These are phyloP conservation scores for Phoenix roebelenii DNA, from an alignment of 176 grass and related monocot species.

Conservation along the genomic window DNA sequence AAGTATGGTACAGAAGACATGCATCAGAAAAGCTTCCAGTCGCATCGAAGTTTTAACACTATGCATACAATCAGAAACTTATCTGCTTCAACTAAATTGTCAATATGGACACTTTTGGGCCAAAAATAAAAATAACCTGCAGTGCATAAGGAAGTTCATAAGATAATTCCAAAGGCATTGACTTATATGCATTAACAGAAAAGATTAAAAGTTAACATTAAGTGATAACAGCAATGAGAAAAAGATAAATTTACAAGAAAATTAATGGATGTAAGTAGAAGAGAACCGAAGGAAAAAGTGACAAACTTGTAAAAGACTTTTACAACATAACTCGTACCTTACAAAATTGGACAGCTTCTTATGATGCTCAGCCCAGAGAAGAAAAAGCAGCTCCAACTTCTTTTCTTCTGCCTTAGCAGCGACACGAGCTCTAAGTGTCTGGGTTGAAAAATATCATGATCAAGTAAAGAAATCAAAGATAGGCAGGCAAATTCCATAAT, in stretches of 20 bases:
- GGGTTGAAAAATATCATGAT: slow-evolving; percentile 9
- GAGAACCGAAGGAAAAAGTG: no score
- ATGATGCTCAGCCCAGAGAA: slow-evolving; percentile 93
- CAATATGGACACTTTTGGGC: slow-evolving; percentile 97
- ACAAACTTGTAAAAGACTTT: no score
- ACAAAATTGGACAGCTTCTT: slow-evolving; percentile 96
- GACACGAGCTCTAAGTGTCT: slow-evolving; percentile 83
- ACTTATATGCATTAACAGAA: not conserved
- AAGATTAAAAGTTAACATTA: not conserved
- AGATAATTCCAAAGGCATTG: no score
- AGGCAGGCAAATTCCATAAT: no score
- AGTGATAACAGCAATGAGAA: no score
- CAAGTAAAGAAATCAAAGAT: no score
- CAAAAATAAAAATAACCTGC: slow-evolving; percentile 99
- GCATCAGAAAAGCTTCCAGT: slow-evolving; percentile 1
- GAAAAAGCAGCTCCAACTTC: slow-evolving; percentile 78
- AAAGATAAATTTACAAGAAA: no score
- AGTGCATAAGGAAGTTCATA: not conserved
- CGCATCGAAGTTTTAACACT: slow-evolving; percentile 39
- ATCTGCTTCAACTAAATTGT: slow-evolving; percentile 99
- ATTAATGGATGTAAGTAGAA: no score
- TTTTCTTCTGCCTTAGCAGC: slow-evolving; percentile 96
- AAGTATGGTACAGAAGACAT: not conserved
- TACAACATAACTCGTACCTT: slow-evolving; percentile 38
- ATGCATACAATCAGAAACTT: slow-evolving; percentile 65